Percentiles rank a stretch among this genome's conserved stretches.
Conservation (phyloP, 2,329 filamentous ascomycete genomes). For the Aspergillus viridinutans region DNA sequence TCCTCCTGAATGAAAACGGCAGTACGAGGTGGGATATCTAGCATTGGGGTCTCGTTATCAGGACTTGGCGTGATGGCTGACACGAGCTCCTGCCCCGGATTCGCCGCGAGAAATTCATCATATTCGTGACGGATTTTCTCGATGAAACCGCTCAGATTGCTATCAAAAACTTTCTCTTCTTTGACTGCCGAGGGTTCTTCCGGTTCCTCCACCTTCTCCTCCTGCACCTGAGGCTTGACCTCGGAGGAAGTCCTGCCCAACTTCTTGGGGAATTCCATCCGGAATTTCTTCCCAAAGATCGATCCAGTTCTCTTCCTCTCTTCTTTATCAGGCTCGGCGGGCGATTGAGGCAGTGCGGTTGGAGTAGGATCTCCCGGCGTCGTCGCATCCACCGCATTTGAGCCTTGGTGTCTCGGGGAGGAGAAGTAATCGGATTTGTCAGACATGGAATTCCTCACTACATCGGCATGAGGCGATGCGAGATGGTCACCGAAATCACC, state of each 20-base stretch:
- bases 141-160: conserved; percentile 44
- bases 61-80: conserved; percentile 41
- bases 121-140: conserved; percentile 45
- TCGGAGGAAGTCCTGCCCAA: conserved; percentile 64
- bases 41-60: conserved; percentile 42
- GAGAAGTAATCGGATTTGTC: conserved; percentile 75
- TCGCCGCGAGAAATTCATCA: conserved; percentile 37
- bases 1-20: conserved; percentile 64
- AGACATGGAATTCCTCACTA: conserved; percentile 49
- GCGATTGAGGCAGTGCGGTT: conserved; percentile 47
- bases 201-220: conserved; percentile 65
- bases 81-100: conserved; percentile 34
- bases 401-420: conserved; percentile 45
- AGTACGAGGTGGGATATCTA: conserved; percentile 47
- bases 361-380: conserved; percentile 42
- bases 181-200: conserved; percentile 48
- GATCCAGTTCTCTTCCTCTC: conserved; percentile 56
- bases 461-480: conserved; percentile 49
- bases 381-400: conserved; percentile 47
- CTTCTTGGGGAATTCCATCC: conserved; percentile 75
- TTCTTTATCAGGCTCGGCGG: conserved; percentile 56
- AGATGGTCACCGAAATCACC: conserved; percentile 31
- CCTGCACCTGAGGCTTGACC: conserved; percentile 66
- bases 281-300: conserved; percentile 79
- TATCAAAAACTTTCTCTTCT: conserved; percentile 43